Conservation (phyloP, 1,284 basidiomycete genomes). For the Trametes sp. region DNA sequence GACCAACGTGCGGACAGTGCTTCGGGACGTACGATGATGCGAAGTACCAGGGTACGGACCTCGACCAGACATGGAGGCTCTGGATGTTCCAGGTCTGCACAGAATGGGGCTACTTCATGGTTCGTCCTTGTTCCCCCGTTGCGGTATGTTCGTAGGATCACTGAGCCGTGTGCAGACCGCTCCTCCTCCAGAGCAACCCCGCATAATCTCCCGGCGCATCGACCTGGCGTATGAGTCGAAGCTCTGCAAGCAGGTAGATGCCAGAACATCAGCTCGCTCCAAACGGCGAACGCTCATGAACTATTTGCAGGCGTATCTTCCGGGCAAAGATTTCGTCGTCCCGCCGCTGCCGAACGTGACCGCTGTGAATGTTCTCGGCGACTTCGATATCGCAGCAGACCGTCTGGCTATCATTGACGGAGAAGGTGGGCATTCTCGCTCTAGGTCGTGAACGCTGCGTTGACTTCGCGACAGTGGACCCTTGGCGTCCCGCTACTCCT, state of each 20-base stretch:
- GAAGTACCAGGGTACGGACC: conserved; percentile 66
- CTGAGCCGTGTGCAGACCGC: conserved; percentile 57
- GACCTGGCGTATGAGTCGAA: conserved; percentile 83
- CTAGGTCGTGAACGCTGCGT: not conserved
- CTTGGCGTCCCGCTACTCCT: conserved; percentile 90
- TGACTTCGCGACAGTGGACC: conserved; percentile 68
- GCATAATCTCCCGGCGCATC: conserved; percentile 78
- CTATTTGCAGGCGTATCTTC: conserved; percentile 70
- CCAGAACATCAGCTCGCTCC: no score
- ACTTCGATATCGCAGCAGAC: conserved; percentile 78
- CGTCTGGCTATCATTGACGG: conserved; percentile 89
- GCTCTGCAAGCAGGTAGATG: conserved; percentile 83
- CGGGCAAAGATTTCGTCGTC: conserved; percentile 78
- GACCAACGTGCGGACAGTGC: conserved; percentile 58
- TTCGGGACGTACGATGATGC: conserved; percentile 83
- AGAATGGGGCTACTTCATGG: conserved; percentile 93
- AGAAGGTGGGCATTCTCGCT: conserved; percentile 56
- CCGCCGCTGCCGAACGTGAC: conserved; percentile 81
- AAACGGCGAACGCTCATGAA: no score
- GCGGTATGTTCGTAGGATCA: no score
- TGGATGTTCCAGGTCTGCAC: conserved; percentile 96
- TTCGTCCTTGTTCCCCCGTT: conserved; percentile 45
- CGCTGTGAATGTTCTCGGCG: conserved; percentile 81
- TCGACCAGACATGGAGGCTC: conserved; percentile 80
- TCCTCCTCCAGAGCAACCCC: conserved; percentile 69